Base-by-base conservation (phyloP, 108 stramenopile species). In the Cyclotella sp. region DNA sequence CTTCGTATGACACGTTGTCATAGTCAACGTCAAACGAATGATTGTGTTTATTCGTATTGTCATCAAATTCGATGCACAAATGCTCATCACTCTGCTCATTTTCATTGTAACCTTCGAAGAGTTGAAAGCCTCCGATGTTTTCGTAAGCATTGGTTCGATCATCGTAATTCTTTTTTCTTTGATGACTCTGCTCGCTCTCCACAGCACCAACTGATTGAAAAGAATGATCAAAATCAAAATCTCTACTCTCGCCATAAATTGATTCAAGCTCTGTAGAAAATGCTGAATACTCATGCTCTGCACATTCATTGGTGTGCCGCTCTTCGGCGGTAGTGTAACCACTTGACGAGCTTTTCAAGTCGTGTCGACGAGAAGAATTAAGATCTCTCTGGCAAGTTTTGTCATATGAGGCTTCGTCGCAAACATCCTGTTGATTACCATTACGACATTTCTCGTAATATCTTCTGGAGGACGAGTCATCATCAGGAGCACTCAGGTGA, bases 51-150 rank as follows among this genome's bases (percentile, higher is more conserved):
- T 19, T 19, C 8, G 3, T 8, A 19, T 51, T 51, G 18, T 34
- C 19, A 27, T 58, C 3, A 58, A 58, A 58, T 24, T 4, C 55
- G 5, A 14, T 13, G 5, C 22, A 24, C 10, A 58, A 24, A 7
- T 58, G 22, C 13, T 58, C 58, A 58, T 42, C 54, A 39, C 15
- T 70, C 9, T 55, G 24, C 29, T 24, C 61, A 52, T 11, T 49
- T 39, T 47, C 18, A 10, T 18, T 13, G 24, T 72, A 13, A 8
- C 54, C 68, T 64, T 73, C 40, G 27, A 79, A 79, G 59, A 59
- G 24, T 49, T 46, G 67, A 53, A 68, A 70, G 45, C 41, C 54
- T 26, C 27, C 69, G 0, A 42, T 42, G 18, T 43, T 21, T 21
- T 64, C 43, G 22, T 64, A 21, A 57, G 55, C 21, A 70, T 57